Evolutionary conservation across 768 basidiomycete genomes (phyloP).

Genomic region (Mycena vulgaris): DNA sequence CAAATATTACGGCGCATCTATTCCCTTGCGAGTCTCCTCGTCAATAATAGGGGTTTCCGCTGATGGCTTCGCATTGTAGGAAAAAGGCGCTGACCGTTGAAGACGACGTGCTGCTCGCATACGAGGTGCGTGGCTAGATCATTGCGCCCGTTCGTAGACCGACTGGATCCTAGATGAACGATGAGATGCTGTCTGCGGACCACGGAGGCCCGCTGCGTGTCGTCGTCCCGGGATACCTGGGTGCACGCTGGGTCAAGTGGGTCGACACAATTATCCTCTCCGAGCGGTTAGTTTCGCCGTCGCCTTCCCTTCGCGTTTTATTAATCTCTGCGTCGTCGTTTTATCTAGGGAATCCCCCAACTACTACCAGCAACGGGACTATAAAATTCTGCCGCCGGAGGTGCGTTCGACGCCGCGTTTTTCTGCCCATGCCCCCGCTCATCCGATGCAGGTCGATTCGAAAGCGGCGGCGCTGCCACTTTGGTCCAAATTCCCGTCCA

Average conservation of each 20-base stretch:
- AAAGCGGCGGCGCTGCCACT: constrained; percentile 60
- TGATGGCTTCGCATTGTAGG: neutral
- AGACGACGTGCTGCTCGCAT: constrained; percentile 73
- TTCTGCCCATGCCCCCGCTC: constrained; percentile 26
- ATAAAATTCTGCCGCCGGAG: constrained; percentile 72
- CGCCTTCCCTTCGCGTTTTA: too few relatives aligned
- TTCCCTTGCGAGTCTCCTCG: neutral
- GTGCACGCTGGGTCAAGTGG: constrained; percentile 87
- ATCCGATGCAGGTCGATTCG: constrained; percentile 55
- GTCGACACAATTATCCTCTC: constrained; percentile 73
- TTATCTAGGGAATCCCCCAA: constrained; percentile 70
- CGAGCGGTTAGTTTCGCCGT: neutral
- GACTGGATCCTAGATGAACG: constrained; percentile 72
- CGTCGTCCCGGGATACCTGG: constrained; percentile 76
- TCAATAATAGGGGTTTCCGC: too few relatives aligned
- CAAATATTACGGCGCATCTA: constrained; percentile 66
- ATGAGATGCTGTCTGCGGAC: constrained; percentile 67
- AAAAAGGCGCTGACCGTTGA: constrained; percentile 62
- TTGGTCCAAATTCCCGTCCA: constrained; percentile 71
- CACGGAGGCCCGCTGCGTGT: constrained; percentile 80
- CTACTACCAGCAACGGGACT: constrained; percentile 82
- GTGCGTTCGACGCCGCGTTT: constrained; percentile 49
- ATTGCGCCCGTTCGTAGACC: neutral
- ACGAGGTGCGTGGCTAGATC: constrained; percentile 55
- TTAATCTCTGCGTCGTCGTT: too few relatives aligned